Evolutionary conservation across 306 rosid genomes (phyloP), one percentile per base, ranked within the genome.

Genomic region (Hylodesmum podocarpum): DNA sequence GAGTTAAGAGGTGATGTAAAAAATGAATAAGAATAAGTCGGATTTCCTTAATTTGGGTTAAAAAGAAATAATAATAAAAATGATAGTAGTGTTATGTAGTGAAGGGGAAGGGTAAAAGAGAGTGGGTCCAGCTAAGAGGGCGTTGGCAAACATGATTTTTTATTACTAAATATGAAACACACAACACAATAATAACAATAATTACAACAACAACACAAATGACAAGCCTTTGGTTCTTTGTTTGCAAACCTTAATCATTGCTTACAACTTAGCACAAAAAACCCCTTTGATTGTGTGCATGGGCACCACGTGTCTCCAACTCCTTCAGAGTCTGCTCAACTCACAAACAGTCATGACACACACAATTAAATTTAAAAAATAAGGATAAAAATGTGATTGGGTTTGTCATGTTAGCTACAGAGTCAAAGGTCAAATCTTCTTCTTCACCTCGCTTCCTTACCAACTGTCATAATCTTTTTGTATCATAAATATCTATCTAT

Each of bases 291-390:
- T 73, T 74, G 29, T 46, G 63, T 85, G 84, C 91, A 82, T 85
- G 91, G 57, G 13, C 69, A 73, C 73, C 89, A 69, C 79, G 73
- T 83, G 89, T 80, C 73, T 58, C 27, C 7, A 29, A 13, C 19
- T 57, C 5, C 65, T 61, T 49, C 65, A 75, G 13, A 27, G 33
- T 34, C 24, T 70, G 29, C 37, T 21, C 41, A 72, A 62, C 43
- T 21, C 65, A 62, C 27, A 37, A 66, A 36, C 53, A 63, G 8
- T 43, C 43, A 8, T 40, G 13, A 11, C 75, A 6, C 28, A 28
- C 47, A n/a, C 22, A 19, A 37, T 50, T 10, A 22, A 63, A 25
- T 50, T 14, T 33, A 33, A n/a, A 29, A 7, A 65, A 0, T 5
- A 66, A 13, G 39, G 22, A 40, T 40, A 66, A 66, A 66, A 50